These are phyloP conservation scores for Boletus huronensis DNA, from an alignment of 768 basidiomycete species.

Conservation along the genomic window DNA sequence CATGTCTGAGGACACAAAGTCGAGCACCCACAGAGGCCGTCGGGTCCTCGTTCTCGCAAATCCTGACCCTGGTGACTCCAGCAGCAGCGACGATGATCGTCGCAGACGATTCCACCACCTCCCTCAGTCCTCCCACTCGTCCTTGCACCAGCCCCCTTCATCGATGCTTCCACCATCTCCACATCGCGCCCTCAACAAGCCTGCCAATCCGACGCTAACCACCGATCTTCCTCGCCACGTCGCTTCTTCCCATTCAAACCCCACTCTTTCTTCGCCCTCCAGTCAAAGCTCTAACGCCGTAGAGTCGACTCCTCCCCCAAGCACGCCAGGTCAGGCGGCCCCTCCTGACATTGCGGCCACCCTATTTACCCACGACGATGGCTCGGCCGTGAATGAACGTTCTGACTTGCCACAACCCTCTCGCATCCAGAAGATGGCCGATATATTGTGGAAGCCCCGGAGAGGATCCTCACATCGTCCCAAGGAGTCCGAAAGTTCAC, in stretches of 20 bases:
- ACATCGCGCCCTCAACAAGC: constrained; percentile 18
- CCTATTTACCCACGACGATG: constrained; percentile 37
- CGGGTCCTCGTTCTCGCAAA: constrained; percentile 59
- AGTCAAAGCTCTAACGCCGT: constrained; percentile 59
- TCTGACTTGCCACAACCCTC: constrained; percentile 26
- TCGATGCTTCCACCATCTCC: constrained; percentile 23
- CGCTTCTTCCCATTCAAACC: constrained; percentile 44
- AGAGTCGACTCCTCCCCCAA: constrained; percentile 70
- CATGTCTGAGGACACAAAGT: constrained; percentile 64
- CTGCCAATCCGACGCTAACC: constrained; percentile 31
- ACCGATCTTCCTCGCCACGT: constrained; percentile 35
- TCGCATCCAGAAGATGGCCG: constrained; percentile 34
- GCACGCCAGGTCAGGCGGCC: constrained; percentile 52
- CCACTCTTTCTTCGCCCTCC: constrained; percentile 66
- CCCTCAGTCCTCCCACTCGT: constrained; percentile 25
- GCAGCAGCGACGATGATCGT: constrained; percentile 38
- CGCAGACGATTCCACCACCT: constrained; percentile 8
- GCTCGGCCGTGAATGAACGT: constrained; percentile 31
- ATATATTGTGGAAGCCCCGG: constrained; percentile 25
- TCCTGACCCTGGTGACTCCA: constrained; percentile 49
- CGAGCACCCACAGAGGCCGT: constrained; percentile 31
- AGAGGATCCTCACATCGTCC: constrained; percentile 30
- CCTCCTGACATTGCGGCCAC: constrained; percentile 41
- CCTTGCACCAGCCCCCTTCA: constrained; percentile 23
- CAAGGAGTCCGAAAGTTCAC: constrained; percentile 28